Percentiles rank a stretch among this genome's conserved stretches.
Evolutionary conservation across 345 rosid genomes (phyloP).

Genomic region (Hibiscus tridactylites): DNA sequence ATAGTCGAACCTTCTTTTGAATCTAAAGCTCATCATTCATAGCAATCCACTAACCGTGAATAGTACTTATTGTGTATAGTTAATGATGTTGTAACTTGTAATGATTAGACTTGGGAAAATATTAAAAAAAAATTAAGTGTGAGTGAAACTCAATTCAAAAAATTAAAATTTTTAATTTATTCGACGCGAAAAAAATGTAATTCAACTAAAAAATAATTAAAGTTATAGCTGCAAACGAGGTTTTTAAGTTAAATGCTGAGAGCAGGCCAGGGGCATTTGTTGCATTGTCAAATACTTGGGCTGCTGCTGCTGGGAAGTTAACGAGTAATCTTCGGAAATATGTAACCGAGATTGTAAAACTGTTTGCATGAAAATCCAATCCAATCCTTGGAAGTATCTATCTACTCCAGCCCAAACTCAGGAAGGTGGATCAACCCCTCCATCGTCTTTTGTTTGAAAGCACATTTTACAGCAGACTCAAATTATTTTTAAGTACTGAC

Average conservation of each 20-base stretch:
- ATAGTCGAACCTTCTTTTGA: too few relatives aligned
- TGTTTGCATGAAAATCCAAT: not conserved
- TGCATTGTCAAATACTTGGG: slow-evolving; percentile 67
- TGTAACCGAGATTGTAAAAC: not conserved
- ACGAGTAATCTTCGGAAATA: not conserved
- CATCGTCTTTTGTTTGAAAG: not conserved
- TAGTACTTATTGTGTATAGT: too few relatives aligned
- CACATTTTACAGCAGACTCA: not conserved
- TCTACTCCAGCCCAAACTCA: not conserved
- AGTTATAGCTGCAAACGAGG: slow-evolving; percentile 52
- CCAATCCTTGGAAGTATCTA: not conserved
- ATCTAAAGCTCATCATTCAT: too few relatives aligned
- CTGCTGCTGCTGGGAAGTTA: slow-evolving; percentile 44
- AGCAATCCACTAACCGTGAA: too few relatives aligned
- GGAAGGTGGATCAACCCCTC: not conserved
- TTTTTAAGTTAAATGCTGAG: slow-evolving; percentile 56
- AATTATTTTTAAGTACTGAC: not conserved
- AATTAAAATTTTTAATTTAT: too few relatives aligned
- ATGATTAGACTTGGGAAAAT: too few relatives aligned
- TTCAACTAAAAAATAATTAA: too few relatives aligned
- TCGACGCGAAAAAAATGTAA: too few relatives aligned
- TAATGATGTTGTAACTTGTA: too few relatives aligned
- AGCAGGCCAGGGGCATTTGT: slow-evolving; percentile 84
- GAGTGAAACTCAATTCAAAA: too few relatives aligned
- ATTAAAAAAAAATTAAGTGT: too few relatives aligned